A percentile compares a stretch with the other conserved stretches of the same genome.
Conservation (phyloP, 2,329 filamentous ascomycete species). For the Nemania bipapillata region DNA sequence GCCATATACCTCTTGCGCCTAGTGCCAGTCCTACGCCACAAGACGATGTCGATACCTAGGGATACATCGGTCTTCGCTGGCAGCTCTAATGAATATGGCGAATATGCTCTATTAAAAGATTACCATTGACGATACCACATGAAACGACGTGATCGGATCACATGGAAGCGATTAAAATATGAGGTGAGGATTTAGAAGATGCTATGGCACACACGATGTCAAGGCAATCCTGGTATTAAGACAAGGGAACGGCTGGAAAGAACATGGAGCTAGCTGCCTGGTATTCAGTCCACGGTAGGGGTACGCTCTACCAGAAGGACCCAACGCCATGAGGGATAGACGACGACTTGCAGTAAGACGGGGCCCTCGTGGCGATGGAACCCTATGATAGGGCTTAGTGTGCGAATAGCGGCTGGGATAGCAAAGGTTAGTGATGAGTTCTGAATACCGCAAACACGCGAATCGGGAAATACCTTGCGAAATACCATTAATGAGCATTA, state of each 20-base stretch:
- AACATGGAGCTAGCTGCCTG: slow-evolving; percentile 4
- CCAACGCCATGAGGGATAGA: slow-evolving; percentile 4
- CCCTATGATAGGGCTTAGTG: slow-evolving; percentile 33
- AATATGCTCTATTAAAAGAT: neutral
- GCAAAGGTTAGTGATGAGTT: slow-evolving; percentile 1
- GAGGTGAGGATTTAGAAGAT: neutral
- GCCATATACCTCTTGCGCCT: neutral
- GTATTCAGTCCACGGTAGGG: slow-evolving; percentile 11
- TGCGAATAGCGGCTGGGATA: neutral
- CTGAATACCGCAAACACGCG: neutral
- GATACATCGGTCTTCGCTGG: neutral
- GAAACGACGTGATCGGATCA: slow-evolving; percentile 5
- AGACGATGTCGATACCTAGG: neutral
- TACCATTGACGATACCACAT: neutral
- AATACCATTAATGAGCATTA: neutral
- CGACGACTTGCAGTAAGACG: neutral
- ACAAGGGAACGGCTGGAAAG: slow-evolving; percentile 4
- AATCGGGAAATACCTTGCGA: slow-evolving; percentile 1
- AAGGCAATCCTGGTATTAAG: neutral
- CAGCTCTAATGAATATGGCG: neutral
- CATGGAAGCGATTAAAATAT: neutral
- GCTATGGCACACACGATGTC: slow-evolving; percentile 3
- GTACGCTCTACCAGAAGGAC: slow-evolving; percentile 2
- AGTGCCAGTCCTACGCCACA: neutral
- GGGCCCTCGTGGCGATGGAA: slow-evolving; percentile 11